Conservation (phyloP, 768 basidiomycete species). For the Hypholoma fasciculare region DNA sequence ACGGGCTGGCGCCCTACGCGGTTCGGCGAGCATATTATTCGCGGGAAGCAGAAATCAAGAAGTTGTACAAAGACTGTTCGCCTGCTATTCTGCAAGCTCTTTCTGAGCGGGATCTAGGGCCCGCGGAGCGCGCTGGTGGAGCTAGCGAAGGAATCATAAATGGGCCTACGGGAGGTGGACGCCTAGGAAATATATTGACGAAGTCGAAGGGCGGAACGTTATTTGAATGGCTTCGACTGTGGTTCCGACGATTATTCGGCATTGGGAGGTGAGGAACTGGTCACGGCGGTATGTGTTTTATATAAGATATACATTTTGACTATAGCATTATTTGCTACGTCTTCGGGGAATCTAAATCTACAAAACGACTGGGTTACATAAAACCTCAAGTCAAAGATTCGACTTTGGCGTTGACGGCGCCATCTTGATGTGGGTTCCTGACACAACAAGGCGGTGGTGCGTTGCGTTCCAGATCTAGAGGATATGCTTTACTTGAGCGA, state of each 20-base stretch:
- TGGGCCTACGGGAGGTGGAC: neutral
- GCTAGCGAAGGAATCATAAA: neutral
- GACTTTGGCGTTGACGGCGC: constrained; percentile 30
- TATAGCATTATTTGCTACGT: neutral
- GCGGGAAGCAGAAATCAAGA: constrained; percentile 57
- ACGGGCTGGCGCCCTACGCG: constrained; percentile 75
- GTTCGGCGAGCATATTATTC: constrained; percentile 67
- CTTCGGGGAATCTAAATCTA: neutral
- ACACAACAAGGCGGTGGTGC: constrained; percentile 49
- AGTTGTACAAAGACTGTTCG: constrained; percentile 48
- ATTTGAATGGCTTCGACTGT: constrained; percentile 4
- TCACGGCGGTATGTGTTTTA: neutral
- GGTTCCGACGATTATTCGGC: constrained; percentile 3
- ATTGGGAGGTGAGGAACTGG: neutral
- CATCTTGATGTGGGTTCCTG: constrained; percentile 59
- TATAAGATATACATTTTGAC: neutral
- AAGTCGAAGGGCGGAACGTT: neutral
- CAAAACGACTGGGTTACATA: neutral
- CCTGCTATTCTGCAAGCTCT: constrained; percentile 48
- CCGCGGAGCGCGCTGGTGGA: neutral
- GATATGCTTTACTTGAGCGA: no score
- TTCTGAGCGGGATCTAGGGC: constrained; percentile 11
- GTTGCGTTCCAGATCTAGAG: constrained; percentile 57
- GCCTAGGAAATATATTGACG: neutral
- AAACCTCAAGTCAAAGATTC: neutral